phyloP scores from a whole-genome alignment of 225 moss, liverwort and hornwort species.

The Physcomitrium patens region DNA sequence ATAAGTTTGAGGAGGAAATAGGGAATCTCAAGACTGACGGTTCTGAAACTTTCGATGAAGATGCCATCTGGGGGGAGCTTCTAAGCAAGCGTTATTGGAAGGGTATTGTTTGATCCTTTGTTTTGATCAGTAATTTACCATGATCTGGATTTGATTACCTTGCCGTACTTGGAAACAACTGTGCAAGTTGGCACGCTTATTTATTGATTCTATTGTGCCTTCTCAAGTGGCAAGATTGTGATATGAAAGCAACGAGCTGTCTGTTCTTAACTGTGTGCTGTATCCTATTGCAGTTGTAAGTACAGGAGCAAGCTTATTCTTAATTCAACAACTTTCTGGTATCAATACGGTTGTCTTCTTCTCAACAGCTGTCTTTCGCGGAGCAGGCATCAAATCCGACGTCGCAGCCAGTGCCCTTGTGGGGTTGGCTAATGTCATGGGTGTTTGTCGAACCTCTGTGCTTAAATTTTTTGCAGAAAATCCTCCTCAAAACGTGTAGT shows the following conservation, averaged over 20 bases:
- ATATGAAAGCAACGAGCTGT: not conserved
- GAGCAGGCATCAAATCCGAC: constrained; percentile 85
- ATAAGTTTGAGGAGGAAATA: constrained; percentile 59
- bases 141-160: not conserved
- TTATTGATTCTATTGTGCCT: not conserved
- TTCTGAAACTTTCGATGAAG: constrained; percentile 47
- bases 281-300: constrained; percentile 58
- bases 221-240: not conserved
- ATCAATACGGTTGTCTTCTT: constrained; percentile 97
- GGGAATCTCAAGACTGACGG: constrained; percentile 49
- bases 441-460: constrained; percentile 42
- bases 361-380: constrained; percentile 81
- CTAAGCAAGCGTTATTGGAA: constrained; percentile 71
- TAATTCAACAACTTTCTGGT: constrained; percentile 93
- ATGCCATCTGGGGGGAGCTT: constrained; percentile 71
- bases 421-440: constrained; percentile 82
- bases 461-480: not conserved
- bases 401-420: constrained; percentile 94
- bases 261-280: not conserved
- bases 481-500: too few species aligned
- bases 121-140: constrained; percentile 2
- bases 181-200: not conserved
- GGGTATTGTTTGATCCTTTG: constrained; percentile 31
- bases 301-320: constrained; percentile 71
- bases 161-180: not conserved